Base-by-base conservation (phyloP, 1,139 yeast species). In the Geotrichum reessii region DNA sequence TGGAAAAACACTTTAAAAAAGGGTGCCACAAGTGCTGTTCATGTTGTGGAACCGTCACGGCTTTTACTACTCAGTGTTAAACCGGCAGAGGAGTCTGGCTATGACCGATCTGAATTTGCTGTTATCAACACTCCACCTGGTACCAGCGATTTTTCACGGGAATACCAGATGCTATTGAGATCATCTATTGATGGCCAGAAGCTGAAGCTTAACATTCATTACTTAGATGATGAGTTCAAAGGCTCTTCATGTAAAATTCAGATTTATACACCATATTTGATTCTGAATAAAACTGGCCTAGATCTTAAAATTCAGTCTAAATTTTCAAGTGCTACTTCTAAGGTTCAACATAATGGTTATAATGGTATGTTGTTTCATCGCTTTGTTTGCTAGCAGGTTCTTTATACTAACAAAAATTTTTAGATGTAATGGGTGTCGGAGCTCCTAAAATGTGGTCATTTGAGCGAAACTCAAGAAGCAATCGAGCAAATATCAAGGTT, bases 361-460 rank as follows among this genome's bases (percentile, higher is more conserved):
- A 24, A 31, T 28, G 28, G 50, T 46, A 52, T 27, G 50, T 47
- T 27, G 28, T 7, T n/a, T 28, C 9, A n/a, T n/a, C n/a, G n/a
- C 9, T 31, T 31, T 31, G 12, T 22, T 6, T 17, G 14, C 11
- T 24, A 14, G 8, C 19, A 22, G 14, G 17, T 31, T 40, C 4
- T 8, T 52, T 31, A n/a, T 31, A 31, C 37, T 31, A 8, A 17
- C 47, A 33, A 19, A 50, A 21, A 12, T n/a, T 14, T 19, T n/a
- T 69, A 60, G 71, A 69, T 31, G 58, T 65, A 8, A 57, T 69
- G 50, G 67, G 68, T 57, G 69, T 72, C 2, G 74, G 83, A 0
- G 67, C 74, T 17, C 97, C 97, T 0, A 81, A 81, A 58, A 83
- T 93, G 88, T 92, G 93, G 75, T 92, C 99, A 0, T 92, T 89